Base-by-base conservation (phyloP, 2,329 filamentous ascomycete species). In the Diaporthe nobilis region DNA sequence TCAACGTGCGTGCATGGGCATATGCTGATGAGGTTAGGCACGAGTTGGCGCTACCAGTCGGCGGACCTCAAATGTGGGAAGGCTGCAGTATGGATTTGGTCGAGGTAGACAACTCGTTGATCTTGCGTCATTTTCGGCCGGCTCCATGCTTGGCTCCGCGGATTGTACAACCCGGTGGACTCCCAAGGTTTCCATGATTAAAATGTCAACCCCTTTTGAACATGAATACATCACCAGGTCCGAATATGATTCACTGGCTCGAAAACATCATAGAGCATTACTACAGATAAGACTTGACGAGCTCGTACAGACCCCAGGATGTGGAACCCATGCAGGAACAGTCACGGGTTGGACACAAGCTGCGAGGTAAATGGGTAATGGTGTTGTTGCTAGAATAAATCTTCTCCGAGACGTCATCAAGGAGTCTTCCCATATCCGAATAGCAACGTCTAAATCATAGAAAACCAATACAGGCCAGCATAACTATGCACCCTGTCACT, bases 121-220 rank as follows among this genome's bases (percentile, higher is more conserved):
- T 70, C 65, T 55, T 55, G 65, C 65, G 65, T 70, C 49, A 70
- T 70, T 70, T 70, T 22, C 31, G 65, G 65, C 49, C 65, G 34
- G 49, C 65, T 70, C 34, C 20, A 4, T 53, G 65, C 65, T 70
- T 70, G 65, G 49, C 49, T 49, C 34, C 34, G n/a, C 34, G 49
- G 22, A 31, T 55, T 22, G 13, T 22, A 42, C 49, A 70, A 55
- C 31, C 28, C 55, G 34, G 34, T 12, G 4, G 47, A 70, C 34
- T 55, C 31, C 17, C 31, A 67, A 17, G 22, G 12, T 28, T 28
- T 17, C 28, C 4, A 15, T 37, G 5, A 37, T 7, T n/a, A 22
- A n/a, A 28, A 70, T 31, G 13, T 25, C 25, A 37, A 17, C 22
- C 7, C 15, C 9, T 55, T 39, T 55, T 28, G 22, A 8, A 25